Conservation (phyloP, 1,284 basidiomycete species). For the Pseudozyma thailandica region DNA sequence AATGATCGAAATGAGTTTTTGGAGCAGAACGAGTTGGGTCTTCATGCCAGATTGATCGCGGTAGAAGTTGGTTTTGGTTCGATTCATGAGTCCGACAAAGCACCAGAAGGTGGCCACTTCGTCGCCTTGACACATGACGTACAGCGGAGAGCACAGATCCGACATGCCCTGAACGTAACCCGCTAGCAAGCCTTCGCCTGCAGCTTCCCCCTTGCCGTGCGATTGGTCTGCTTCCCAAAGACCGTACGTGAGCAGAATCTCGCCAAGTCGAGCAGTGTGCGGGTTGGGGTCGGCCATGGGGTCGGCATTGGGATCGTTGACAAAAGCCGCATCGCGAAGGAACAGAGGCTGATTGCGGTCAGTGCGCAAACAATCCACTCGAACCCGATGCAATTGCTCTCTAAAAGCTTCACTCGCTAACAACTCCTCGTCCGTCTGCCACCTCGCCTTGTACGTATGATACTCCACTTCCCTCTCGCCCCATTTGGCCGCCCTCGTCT, state of each 20-base stretch:
- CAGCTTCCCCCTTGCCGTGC: neutral
- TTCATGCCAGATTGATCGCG: slow-evolving; percentile 99
- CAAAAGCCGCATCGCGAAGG: slow-evolving; percentile 29
- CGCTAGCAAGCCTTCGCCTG: slow-evolving; percentile 11
- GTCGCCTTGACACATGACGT: slow-evolving; percentile 87
- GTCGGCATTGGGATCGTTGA: slow-evolving; percentile 56
- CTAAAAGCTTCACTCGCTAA: slow-evolving; percentile 26
- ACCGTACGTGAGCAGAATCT: slow-evolving; percentile 85
- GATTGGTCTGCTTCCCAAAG: slow-evolving; percentile 50
- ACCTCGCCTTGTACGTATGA: slow-evolving; percentile 38
- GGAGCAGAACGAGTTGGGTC: slow-evolving; percentile 85
- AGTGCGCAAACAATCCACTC: slow-evolving; percentile 96
- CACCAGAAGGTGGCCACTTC: slow-evolving; percentile 94
- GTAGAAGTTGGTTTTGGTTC: slow-evolving; percentile 93
- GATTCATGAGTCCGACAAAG: slow-evolving; percentile 91
- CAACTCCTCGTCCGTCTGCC: slow-evolving; percentile 42
- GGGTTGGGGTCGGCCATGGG: slow-evolving; percentile 75
- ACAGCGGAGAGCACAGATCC: slow-evolving; percentile 91
- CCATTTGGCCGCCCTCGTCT: slow-evolving; percentile 52
- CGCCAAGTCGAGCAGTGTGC: slow-evolving; percentile 81
- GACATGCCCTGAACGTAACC: slow-evolving; percentile 95
- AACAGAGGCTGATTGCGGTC: slow-evolving; percentile 91
- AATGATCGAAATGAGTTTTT: slow-evolving; percentile 90
- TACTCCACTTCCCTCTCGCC: slow-evolving; percentile 36
- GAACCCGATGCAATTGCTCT: slow-evolving; percentile 83